phyloP scores from a whole-genome alignment of 345 rosid genomes.

The Corchorus olitorius region DNA sequence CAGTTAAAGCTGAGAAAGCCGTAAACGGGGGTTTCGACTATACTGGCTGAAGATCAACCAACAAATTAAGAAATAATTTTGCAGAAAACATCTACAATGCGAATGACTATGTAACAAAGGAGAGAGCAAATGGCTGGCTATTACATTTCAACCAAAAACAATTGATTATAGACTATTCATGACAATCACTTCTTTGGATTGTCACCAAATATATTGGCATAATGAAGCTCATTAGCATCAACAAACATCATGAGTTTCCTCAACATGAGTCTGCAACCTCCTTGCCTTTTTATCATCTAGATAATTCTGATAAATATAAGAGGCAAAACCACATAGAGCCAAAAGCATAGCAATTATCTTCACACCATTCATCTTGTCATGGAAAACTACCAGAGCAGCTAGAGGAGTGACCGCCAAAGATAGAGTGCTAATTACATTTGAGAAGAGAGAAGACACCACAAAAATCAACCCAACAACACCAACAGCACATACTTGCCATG shows the following conservation, averaged over 20 bases:
- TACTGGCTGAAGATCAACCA: neutral
- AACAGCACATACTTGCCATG: conserved; percentile 71
- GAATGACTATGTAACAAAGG: neutral
- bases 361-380: conserved; percentile 66
- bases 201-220: neutral
- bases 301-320: conserved; percentile 62
- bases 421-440: conserved; percentile 66
- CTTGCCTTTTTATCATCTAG: conserved; percentile 51
- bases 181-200: neutral
- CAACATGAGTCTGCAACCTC: conserved; percentile 25
- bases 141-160: neutral
- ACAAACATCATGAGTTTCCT: conserved; percentile 20
- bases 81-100: neutral
- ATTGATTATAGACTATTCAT: neutral
- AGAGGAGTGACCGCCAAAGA: conserved; percentile 65
- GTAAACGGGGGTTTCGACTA: neutral
- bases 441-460: conserved; percentile 68
- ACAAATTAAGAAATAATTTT: neutral
- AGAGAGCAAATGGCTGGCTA: too few species aligned
- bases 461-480: conserved; percentile 77
- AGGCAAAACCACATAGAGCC: conserved; percentile 63
- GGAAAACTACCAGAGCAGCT: conserved; percentile 54
- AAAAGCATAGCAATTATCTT: conserved; percentile 66
- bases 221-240: conserved; percentile 16
- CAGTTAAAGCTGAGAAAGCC: neutral